Conservation (phyloP, 257 asterid species). For the Solanum tarijense region DNA sequence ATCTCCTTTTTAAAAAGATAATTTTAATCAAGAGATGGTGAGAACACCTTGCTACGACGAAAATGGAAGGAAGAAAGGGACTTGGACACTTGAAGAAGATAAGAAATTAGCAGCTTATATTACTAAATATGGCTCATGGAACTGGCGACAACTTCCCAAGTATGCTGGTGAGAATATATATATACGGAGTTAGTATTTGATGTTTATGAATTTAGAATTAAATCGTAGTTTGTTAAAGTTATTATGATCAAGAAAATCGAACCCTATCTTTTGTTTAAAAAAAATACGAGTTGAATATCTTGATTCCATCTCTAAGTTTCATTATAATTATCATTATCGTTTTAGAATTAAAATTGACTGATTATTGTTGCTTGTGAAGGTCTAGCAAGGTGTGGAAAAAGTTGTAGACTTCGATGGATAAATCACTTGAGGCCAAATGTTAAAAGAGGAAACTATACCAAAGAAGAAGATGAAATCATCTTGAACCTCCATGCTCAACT, state of each 20-base stretch:
- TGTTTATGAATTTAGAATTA: neutral
- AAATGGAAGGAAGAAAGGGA: neutral
- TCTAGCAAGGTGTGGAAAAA: slow-evolving; percentile 9
- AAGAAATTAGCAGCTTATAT: slow-evolving; percentile 5
- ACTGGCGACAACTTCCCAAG: slow-evolving; percentile 8
- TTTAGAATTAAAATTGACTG: neutral
- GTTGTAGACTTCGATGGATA: slow-evolving; percentile 12
- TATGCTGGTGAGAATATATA: neutral
- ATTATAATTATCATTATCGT: no score
- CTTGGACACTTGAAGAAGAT: slow-evolving; percentile 8
- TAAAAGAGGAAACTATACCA: slow-evolving; percentile 3
- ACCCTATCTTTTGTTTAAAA: no score
- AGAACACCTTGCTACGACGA: neutral
- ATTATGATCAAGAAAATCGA: neutral
- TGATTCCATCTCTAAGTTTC: neutral
- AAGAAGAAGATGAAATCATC: slow-evolving; percentile 5
- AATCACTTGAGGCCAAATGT: slow-evolving; percentile 3
- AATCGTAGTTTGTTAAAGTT: neutral
- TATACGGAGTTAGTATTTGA: neutral
- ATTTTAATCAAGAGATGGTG: neutral
- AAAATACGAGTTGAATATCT: neutral
- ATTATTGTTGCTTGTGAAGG: neutral
- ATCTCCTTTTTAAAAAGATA: neutral
- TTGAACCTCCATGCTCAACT: slow-evolving; percentile 1
- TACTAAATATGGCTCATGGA: slow-evolving; percentile 8